A percentile compares a stretch with the other conserved stretches of the same genome.
Evolutionary conservation across 257 asterid genomes (phyloP).

Genomic region (Rehmannia glutinosa): DNA sequence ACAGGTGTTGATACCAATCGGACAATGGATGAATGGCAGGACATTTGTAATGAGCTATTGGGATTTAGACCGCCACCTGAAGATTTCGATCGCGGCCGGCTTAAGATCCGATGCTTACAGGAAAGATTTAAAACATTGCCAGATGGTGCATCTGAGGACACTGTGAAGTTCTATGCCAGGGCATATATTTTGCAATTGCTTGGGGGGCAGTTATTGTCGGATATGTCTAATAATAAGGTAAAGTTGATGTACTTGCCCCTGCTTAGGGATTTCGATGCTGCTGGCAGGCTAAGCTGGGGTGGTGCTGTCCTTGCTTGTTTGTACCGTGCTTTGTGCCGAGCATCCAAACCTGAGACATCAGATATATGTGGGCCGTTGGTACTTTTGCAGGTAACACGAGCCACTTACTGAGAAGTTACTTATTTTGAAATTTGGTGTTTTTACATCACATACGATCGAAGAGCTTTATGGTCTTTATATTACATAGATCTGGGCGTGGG

Average conservation of each 20-base stretch:
- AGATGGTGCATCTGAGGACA: conserved; percentile 54
- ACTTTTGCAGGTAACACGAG: conserved; percentile 84
- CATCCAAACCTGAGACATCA: conserved; percentile 68
- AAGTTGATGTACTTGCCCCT: conserved; percentile 78
- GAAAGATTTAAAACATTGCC: conserved; percentile 58
- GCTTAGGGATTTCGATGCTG: conserved; percentile 64
- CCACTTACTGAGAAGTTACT: no score
- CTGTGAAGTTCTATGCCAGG: conserved; percentile 58
- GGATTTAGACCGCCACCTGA: conserved; percentile 65
- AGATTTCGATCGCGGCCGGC: conserved; percentile 75
- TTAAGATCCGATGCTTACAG: conserved; percentile 59
- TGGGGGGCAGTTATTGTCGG: conserved; percentile 69
- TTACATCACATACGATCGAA: no score
- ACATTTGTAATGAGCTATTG: conserved; percentile 59
- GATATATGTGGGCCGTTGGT: conserved; percentile 84
- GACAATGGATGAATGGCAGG: conserved; percentile 74
- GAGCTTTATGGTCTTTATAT: no score
- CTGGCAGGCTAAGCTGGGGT: conserved; percentile 73
- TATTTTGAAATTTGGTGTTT: no score
- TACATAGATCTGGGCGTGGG: conserved; percentile 83
- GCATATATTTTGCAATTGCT: conserved; percentile 75
- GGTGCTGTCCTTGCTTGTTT: conserved; percentile 71
- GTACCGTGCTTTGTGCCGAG: conserved; percentile 77
- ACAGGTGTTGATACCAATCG: conserved; percentile 77
- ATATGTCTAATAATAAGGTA: conserved; percentile 80